Evolutionary conservation across 169 alveolate species (phyloP).

Genomic region (Theileria annulata): DNA sequence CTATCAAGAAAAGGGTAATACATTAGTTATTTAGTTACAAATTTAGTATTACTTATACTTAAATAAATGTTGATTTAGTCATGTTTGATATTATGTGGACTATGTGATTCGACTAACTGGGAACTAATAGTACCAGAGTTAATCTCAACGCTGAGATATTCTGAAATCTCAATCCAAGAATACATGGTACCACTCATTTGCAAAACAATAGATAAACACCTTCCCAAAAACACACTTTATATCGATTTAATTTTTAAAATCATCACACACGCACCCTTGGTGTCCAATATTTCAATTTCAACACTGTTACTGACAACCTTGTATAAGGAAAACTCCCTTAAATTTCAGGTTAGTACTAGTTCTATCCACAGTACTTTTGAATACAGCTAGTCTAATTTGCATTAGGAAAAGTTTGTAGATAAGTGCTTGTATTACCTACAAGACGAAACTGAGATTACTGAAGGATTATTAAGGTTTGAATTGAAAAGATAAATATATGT

Average conservation of each 20-base stretch:
- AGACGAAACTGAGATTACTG: conserved; percentile 17
- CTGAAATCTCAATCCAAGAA: conserved; percentile 88
- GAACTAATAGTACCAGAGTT: conserved; percentile 87
- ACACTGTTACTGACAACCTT: conserved; percentile 21
- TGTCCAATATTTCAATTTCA: conserved; percentile 1
- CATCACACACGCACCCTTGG: conserved; percentile 81
- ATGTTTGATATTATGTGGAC: conserved; percentile 82
- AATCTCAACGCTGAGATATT: conserved; percentile 84
- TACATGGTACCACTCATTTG: conserved; percentile 89
- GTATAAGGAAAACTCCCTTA: conserved; percentile 21
- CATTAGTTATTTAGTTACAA: conserved; percentile 18
- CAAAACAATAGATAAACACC: conserved; percentile 86
- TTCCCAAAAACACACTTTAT: conserved; percentile 88
- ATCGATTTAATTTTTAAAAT: conserved; percentile 90
- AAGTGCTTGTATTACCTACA: conserved; percentile 12
- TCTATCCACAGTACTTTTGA: not conserved
- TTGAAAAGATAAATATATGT: conserved; percentile 44
- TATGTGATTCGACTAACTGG: conserved; percentile 86
- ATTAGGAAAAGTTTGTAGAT: not conserved
- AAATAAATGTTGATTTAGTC: conserved; percentile 87
- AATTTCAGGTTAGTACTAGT: conserved; percentile 17
- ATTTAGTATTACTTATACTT: conserved; percentile 35
- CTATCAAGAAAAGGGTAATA: conserved; percentile 42
- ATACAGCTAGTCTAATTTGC: not conserved
- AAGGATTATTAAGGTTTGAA: conserved; percentile 45